Evolutionary conservation across 2,329 filamentous ascomycete species (phyloP), one percentile per base, ranked within the genome.

Genomic region (Hymenoscyphus occultus): DNA sequence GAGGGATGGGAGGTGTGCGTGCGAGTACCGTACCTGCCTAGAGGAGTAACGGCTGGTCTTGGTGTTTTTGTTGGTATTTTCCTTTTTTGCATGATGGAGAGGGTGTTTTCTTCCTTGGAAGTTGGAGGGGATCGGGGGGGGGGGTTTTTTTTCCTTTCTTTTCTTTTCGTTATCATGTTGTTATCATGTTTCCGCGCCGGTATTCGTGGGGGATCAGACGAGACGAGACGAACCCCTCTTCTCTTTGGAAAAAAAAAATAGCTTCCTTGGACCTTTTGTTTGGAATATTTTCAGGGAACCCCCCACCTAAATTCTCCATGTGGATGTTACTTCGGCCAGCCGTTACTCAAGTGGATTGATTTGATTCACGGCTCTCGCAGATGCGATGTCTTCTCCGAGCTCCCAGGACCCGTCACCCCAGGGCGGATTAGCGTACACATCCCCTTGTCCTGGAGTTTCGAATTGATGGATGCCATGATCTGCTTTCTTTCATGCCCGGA

Each of bases 261-360:
- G 35, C 35, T 9, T 35, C 22, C 22, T 54, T 22, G 19, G 19
- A n/a, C 12, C 48, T 3, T 14, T 28, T 28, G n/a, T 54, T 54
- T 54, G 48, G 45, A 51, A 12, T 19, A n/a, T 28, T 13, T 54
- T 28, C 9, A 54, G 19, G 10, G 19, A 13, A 28, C 48, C 48
- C 45, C 45, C 48, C 48, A 54, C 48, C 48, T 13, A 28, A 54
- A 54, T 54, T 54, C 48, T 28, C 48, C 48, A 28, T 54, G 13
- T 54, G 48, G 22, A 54, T 22, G 22, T 54, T 28, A 31, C 19
- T 54, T 54, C 48, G 48, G 22, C 48, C 48, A 54, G 13, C 12
- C 13, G 22, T 19, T 5, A 5, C 6, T 1, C 9, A 7, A 35
- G 35, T 1, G n/a, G 19, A 22, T 51, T 28, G 10, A 54, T 54